phyloP scores from a whole-genome alignment of 2,329 filamentous ascomycete species.

The Epichloe typhina region DNA sequence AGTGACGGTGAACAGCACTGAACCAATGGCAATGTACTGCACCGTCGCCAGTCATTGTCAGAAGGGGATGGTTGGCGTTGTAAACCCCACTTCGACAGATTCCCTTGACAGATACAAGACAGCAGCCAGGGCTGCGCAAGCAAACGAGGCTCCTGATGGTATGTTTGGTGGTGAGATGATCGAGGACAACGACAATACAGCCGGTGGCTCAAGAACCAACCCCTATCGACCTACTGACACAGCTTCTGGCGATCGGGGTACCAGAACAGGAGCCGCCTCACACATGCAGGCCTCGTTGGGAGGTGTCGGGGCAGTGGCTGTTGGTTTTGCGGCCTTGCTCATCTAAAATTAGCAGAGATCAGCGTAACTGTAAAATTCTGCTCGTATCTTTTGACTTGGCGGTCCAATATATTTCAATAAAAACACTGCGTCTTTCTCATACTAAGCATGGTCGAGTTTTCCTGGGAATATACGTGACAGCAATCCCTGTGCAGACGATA shows the following conservation, averaged over 20 bases:
- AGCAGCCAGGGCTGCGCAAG: constrained; percentile 3
- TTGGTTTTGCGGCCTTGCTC: constrained; percentile 4
- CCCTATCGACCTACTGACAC: background rate
- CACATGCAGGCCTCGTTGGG: background rate
- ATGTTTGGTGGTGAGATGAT: constrained; percentile 8
- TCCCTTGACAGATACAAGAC: constrained; percentile 10
- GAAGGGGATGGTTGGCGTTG: constrained; percentile 18
- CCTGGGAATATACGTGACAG: too few species aligned
- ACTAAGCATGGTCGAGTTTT: background rate
- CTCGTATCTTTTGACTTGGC: background rate
- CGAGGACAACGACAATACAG: background rate
- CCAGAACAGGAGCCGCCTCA: constrained; percentile 1
- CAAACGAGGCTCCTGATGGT: constrained; percentile 5
- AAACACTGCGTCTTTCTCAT: background rate
- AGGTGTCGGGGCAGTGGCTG: background rate
- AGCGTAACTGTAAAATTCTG: background rate
- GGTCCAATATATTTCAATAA: background rate
- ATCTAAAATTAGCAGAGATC: background rate
- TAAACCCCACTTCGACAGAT: constrained; percentile 14
- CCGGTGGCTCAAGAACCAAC: background rate
- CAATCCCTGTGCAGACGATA: too few species aligned
- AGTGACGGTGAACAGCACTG: constrained; percentile 16
- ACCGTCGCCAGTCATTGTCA: constrained; percentile 15
- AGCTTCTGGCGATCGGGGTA: background rate
- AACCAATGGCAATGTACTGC: constrained; percentile 20